Evolutionary conservation across 1,284 basidiomycete species (phyloP), one percentile per base, ranked within the genome.

Genomic region (Microbotryum intermedium): DNA sequence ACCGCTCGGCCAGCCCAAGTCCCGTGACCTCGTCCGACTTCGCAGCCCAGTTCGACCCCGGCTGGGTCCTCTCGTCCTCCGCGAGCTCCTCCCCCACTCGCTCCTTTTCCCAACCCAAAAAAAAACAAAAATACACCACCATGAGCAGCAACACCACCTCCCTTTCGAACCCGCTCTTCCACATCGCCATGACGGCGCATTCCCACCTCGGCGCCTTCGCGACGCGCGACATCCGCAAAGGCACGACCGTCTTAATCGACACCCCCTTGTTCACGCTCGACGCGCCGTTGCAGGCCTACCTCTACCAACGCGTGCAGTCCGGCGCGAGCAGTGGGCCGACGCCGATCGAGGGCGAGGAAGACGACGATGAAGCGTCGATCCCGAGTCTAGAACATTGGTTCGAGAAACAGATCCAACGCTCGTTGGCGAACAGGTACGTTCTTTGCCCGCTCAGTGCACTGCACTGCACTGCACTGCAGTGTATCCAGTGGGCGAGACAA

Each of bases 161-260:
- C 21, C 16, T 26, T 26, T n/a, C n/a, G n/a, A n/a, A n/a, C n/a
- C 10, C 51, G 16, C 43, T 62, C 43, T 61, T 66, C 44, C 44
- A 57, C 11, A 50, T 68, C 30, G 55, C 50, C 4, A 55, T 57
- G 2, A 66, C 62, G 4, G 57, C 55, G 3, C n/a, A 42, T 42
- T 64, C 61, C 20, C 65, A 48, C 43, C 64, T 70, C 21, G 69
- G 69, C n/a, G 62, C 65, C 3, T 61, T 69, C 51, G 60, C 65
- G 0, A 23, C 39, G 3, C 18, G n/a, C 9, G 11, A 25, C 26
- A 70, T 69, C 51, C 34, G 48, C 1, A 51, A 50, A 16, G 68
- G 69, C 1, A 46, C 51, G 2, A 59, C 65, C 49, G 66, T 70
- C 25, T 57, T 70, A 34, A 49, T 57, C 57, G 69, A 70, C 49